Conservation (phyloP, 1,284 basidiomycete genomes). For the Limonomyces culmigenus region DNA sequence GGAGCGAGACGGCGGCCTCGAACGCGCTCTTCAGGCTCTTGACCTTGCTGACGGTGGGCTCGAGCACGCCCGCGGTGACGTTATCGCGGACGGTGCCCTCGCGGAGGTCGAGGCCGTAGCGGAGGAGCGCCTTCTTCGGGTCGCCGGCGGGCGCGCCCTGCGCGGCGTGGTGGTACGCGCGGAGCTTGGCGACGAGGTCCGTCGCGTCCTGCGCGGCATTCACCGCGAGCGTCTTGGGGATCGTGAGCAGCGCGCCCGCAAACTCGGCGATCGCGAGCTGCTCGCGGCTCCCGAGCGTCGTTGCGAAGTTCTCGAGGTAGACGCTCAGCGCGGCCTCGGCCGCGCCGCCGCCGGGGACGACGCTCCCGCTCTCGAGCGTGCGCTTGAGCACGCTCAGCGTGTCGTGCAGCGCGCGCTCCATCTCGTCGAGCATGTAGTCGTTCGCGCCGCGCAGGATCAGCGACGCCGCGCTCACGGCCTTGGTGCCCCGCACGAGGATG, state of each 20-base stretch:
- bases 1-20: constrained; percentile 88
- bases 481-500: constrained; percentile 95
- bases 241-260: constrained; percentile 81
- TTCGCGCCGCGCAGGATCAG: constrained; percentile 95
- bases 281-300: constrained; percentile 91
- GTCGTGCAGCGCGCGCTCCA: constrained; percentile 96
- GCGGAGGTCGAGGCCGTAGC: constrained; percentile 90
- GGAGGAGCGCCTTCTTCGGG: constrained; percentile 88
- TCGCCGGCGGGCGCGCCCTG: constrained; percentile 84
- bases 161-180: constrained; percentile 94
- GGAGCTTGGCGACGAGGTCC: constrained; percentile 91
- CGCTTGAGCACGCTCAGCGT: constrained; percentile 92
- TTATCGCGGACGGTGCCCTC: constrained; percentile 95
- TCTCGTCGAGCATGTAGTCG: constrained; percentile 99
- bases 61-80: constrained; percentile 82
- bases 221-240: constrained; percentile 93
- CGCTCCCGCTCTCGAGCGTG: constrained; percentile 88
- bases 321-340: constrained; percentile 96
- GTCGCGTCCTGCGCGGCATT: constrained; percentile 99
- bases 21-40: constrained; percentile 93
- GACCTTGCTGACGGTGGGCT: constrained; percentile 95
- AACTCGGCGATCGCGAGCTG: constrained; percentile 99
- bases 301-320: constrained; percentile 98
- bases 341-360: constrained; percentile 95
- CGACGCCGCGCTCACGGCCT: constrained; percentile 86